Conservation (phyloP, 2,329 filamentous ascomycete genomes). For the Mollisiaceae sp. region DNA sequence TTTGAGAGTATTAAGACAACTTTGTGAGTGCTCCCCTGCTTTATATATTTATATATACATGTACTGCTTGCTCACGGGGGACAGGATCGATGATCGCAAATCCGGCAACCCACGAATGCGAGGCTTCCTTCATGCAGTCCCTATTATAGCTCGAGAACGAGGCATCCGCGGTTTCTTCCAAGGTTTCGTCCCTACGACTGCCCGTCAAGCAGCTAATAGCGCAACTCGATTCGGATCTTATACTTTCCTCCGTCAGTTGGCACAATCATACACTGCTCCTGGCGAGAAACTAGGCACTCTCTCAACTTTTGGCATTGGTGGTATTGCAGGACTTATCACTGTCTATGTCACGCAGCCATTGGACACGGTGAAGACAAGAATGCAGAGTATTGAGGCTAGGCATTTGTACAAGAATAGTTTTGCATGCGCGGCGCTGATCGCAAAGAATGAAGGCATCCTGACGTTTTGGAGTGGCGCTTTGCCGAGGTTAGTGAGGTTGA, state of each 20-base stretch:
- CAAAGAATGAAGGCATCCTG: conserved; percentile 84
- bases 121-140: conserved; percentile 89
- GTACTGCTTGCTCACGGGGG: conserved; percentile 6
- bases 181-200: conserved; percentile 93
- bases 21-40: conserved; percentile 61
- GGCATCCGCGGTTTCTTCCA: conserved; percentile 95
- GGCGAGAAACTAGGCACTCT: conserved; percentile 91
- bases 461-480: conserved; percentile 95
- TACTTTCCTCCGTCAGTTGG: conserved; percentile 87
- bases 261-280: conserved; percentile 88
- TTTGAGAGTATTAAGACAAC: conserved; percentile 99
- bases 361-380: conserved; percentile 95
- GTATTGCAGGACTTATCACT: conserved; percentile 86
- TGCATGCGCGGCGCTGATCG: conserved; percentile 80
- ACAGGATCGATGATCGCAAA: conserved; percentile 93
- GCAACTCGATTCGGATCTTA: conserved; percentile 91
- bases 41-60: conserved; percentile 1
- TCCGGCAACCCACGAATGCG: conserved; percentile 81
- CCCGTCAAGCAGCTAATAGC: conserved; percentile 91
- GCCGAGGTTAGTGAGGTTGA: conserved; percentile 80
- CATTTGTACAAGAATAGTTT: conserved; percentile 85
- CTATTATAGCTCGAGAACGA: conserved; percentile 85
- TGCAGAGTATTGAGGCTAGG: conserved; percentile 93
- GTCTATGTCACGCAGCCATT: conserved; percentile 79
- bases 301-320: conserved; percentile 90